Evolutionary conservation across 345 rosid species (phyloP), one percentile per base, ranked within the genome.

Genomic region (Mangifera indica): DNA sequence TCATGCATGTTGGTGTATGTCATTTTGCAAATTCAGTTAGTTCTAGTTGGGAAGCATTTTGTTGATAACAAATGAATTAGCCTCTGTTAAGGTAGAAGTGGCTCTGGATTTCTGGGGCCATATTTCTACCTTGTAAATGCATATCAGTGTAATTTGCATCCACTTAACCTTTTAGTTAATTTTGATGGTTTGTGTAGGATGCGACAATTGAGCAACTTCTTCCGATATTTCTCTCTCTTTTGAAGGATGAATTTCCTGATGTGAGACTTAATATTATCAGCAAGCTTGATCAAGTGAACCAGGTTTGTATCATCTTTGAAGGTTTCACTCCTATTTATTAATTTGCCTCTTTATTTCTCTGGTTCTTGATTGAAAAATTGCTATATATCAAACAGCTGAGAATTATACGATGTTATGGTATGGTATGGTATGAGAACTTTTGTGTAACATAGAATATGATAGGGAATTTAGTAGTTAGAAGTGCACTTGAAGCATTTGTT

Each of bases 221-320:
- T 78, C 98, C 98, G 18, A 91, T 93, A 72, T 93, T 90, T 79
- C 96, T 93, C 29, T 91, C 97, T 40, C 97, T 93, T 56, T 80
- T 93, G 87, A 93, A 90, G 82, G 98, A 94, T 81, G 97, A 92
- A 72, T 92, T 90, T 82, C 97, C 98, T 60, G 98, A 94, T 77
- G 98, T 94, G 75, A 91, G 98, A 29, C 87, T 94, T 63, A 94
- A 92, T 78, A 92, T 93, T 42, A 93, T 93, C 73, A 90, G 98
- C 95, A 93, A 93, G 87, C 97, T 90, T 57, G 98, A 93, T 83
- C 92, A 94, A 90, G 98, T 94, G 72, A 92, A 94, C 67, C 97
- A 92, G 98, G 98, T 94, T 74, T 70, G 87, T 67, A 20, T 8
- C 17, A 9, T 37, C 20, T 44, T 54, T 17, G 18, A 61, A 22